A percentile compares a stretch with the other conserved stretches of the same genome.
Evolutionary conservation across 257 asterid genomes (phyloP).

Genomic region (Dorcoceras hygrometricum): DNA sequence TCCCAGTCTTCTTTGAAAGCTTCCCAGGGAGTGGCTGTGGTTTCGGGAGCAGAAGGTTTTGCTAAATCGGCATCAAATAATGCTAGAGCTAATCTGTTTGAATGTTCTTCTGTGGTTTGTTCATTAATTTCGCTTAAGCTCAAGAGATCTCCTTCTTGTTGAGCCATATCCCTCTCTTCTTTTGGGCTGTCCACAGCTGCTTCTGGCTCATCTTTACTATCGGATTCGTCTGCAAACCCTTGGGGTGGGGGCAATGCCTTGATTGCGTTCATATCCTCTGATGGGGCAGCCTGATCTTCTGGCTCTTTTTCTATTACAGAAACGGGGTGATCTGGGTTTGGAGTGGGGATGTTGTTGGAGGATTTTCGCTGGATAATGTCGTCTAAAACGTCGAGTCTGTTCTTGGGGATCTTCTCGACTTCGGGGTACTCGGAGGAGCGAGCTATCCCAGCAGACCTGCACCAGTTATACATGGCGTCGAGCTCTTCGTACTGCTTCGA

Average conservation of each 20-base stretch:
- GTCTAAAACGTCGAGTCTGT: conserved; percentile 83
- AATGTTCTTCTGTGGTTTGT: conserved; percentile 55
- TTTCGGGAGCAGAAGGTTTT: conserved; percentile 26
- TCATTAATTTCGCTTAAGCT: conserved; percentile 62
- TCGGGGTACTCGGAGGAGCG: conserved; percentile 83
- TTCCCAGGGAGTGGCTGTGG: conserved; percentile 62
- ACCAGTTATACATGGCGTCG: conserved; percentile 69
- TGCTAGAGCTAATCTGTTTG: conserved; percentile 71
- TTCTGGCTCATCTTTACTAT: conserved; percentile 20
- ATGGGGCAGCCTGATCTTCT: conserved; percentile 40
- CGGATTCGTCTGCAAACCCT: conserved; percentile 33
- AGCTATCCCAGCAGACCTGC: conserved; percentile 56
- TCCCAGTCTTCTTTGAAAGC: conserved; percentile 96
- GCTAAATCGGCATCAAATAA: conserved; percentile 57
- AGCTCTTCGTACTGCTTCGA: conserved; percentile 86
- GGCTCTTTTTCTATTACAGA: conserved; percentile 17
- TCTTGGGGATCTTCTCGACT: conserved; percentile 64
- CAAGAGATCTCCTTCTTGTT: conserved; percentile 64
- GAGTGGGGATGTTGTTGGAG: conserved; percentile 26
- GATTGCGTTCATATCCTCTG: conserved; percentile 52
- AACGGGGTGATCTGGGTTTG: conserved; percentile 30
- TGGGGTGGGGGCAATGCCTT: conserved; percentile 87
- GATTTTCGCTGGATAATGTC: conserved; percentile 69
- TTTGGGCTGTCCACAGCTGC: conserved; percentile 23
- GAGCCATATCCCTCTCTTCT: conserved; percentile 29